Evolutionary conservation across 106 monocot species (phyloP).

Genomic region (Dendrobium nobile): DNA sequence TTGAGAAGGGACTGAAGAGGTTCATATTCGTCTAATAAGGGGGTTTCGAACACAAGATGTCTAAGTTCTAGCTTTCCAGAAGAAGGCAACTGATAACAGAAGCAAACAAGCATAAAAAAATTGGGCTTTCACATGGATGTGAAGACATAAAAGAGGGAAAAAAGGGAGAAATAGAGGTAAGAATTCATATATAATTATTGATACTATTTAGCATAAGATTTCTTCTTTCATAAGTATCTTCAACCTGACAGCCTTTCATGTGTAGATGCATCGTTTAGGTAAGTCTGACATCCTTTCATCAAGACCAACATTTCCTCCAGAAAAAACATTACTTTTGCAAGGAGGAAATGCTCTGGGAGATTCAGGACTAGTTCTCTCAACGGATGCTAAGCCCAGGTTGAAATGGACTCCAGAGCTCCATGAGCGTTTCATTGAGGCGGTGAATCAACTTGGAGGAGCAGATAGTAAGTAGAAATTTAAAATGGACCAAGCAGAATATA

Average conservation of each 20-base stretch:
- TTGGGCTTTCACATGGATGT: constrained; percentile 4
- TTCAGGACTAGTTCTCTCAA: constrained; percentile 53
- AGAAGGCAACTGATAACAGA: neutral
- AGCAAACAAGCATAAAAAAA: neutral
- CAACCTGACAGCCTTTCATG: neutral
- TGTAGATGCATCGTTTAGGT: constrained; percentile 44
- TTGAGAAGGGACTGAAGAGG: constrained; percentile 10
- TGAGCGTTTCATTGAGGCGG: constrained; percentile 61
- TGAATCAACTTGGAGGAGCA: constrained; percentile 67
- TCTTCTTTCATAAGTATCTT: neutral
- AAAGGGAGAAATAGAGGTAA: constrained; percentile 7
- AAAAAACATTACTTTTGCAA: constrained; percentile 31
- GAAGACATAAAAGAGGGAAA: neutral
- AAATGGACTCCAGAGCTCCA: constrained; percentile 72
- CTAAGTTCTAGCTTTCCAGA: neutral
- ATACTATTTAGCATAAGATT: neutral
- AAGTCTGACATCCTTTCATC: constrained; percentile 29
- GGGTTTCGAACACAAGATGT: neutral
- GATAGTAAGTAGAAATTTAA: constrained; percentile 46
- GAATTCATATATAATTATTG: constrained; percentile 1
- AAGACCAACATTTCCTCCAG: constrained; percentile 22
- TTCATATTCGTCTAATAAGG: constrained; percentile 5
- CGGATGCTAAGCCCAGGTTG: constrained; percentile 57
- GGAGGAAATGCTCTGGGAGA: constrained; percentile 22
- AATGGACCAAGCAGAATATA: neutral